Percentiles rank a stretch among this genome's conserved stretches.
Evolutionary conservation across 2,329 filamentous ascomycete species (phyloP).

Genomic region (Aspergillus puulaauensis): DNA sequence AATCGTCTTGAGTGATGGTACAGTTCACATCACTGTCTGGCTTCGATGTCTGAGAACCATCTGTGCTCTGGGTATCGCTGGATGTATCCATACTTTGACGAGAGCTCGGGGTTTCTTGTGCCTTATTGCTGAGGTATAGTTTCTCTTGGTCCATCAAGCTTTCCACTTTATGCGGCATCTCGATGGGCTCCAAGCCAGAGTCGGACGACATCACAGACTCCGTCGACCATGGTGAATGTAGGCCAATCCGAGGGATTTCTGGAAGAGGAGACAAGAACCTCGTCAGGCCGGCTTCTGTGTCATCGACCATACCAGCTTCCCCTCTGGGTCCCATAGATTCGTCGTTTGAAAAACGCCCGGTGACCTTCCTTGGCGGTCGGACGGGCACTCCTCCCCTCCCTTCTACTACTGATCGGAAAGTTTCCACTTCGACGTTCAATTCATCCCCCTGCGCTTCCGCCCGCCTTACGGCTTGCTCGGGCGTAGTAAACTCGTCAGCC

Average conservation of each 20-base stretch:
- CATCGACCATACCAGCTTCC: constrained; percentile 44
- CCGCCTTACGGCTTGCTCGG: constrained; percentile 78
- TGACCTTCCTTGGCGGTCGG: constrained; percentile 70
- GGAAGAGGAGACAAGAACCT: constrained; percentile 48
- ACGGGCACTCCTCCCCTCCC: constrained; percentile 58
- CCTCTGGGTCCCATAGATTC: constrained; percentile 60
- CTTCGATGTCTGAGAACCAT: constrained; percentile 2
- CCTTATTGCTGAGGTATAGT: constrained; percentile 65
- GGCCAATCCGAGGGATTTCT: constrained; percentile 47
- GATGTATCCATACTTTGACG: constrained; percentile 1
- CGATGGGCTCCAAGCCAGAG: constrained; percentile 60
- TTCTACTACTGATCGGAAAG: constrained; percentile 59
- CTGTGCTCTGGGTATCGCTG: constrained; percentile 1
- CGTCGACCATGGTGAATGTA: constrained; percentile 62
- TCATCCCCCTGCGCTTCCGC: constrained; percentile 80
- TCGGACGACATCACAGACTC: constrained; percentile 64
- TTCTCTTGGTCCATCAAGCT: constrained; percentile 78
- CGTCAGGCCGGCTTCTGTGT: constrained; percentile 61
- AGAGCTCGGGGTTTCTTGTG: constrained; percentile 25
- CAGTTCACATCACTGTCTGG: constrained; percentile 12
- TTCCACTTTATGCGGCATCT: constrained; percentile 67
- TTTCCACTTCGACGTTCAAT: constrained; percentile 83
- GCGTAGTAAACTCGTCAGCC: constrained; percentile 72
- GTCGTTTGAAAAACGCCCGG: constrained; percentile 71
- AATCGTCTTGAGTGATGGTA: background rate